These are phyloP conservation scores for Daldinia childiae DNA, from an alignment of 495 filamentous ascomycete genomes.

Conservation along the genomic window DNA sequence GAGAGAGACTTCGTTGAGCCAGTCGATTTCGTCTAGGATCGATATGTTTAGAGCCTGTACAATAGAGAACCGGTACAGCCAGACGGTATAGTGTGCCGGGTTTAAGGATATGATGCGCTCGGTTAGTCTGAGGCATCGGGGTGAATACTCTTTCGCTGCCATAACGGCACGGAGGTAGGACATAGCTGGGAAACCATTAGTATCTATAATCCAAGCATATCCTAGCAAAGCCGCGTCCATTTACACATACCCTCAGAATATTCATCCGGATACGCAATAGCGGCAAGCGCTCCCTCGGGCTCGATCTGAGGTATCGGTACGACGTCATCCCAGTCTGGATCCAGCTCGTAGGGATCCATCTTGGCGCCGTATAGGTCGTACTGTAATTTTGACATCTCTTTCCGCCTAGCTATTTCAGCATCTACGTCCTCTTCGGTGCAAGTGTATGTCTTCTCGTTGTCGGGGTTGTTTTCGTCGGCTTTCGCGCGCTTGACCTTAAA, in stretches of 20 bases:
- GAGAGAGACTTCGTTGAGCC: slow-evolving; percentile 84
- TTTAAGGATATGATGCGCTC: slow-evolving; percentile 90
- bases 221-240: not conserved
- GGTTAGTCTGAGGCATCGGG: slow-evolving; percentile 82
- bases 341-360: slow-evolving; percentile 64
- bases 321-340: slow-evolving; percentile 85
- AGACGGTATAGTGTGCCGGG: slow-evolving; percentile 97
- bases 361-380: slow-evolving; percentile 56
- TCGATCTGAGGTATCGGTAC: slow-evolving; percentile 85
- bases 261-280: slow-evolving; percentile 85
- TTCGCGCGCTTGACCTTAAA: slow-evolving; percentile 46
- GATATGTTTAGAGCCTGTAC: slow-evolving; percentile 72
- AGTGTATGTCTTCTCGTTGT: slow-evolving; percentile 36
- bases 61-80: slow-evolving; percentile 89
- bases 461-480: slow-evolving; percentile 23
- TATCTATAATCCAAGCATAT: slow-evolving; percentile 1
- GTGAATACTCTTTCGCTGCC: slow-evolving; percentile 83
- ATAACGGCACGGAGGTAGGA: slow-evolving; percentile 94
- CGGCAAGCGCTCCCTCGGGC: slow-evolving; percentile 79
- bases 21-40: slow-evolving; percentile 77
- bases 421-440: slow-evolving; percentile 53
- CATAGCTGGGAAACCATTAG: slow-evolving; percentile 54
- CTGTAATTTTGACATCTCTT: slow-evolving; percentile 55
- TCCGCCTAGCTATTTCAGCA: slow-evolving; percentile 55
- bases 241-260: slow-evolving; percentile 80